Evolutionary conservation across 2,329 filamentous ascomycete species (phyloP).

Genomic region (Paraphaeosphaeria minitans): DNA sequence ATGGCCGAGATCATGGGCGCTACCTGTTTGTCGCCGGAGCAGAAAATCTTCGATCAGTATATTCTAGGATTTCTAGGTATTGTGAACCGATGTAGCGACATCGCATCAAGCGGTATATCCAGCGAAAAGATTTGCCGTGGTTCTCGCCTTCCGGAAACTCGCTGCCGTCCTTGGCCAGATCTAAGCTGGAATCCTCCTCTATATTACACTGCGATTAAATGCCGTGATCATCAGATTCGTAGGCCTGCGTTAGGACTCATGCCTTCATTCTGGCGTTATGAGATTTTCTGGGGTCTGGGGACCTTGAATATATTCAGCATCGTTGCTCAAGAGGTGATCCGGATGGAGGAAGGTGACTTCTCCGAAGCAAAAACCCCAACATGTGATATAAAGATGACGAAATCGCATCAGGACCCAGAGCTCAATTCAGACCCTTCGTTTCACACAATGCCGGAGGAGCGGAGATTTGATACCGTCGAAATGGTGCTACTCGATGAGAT

Average conservation of each 20-base stretch:
- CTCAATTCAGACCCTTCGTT: neutral
- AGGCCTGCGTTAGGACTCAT: slow-evolving; percentile 44
- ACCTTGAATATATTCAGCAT: slow-evolving; percentile 25
- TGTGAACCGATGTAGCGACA: slow-evolving; percentile 39
- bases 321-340: slow-evolving; percentile 15
- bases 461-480: slow-evolving; percentile 7
- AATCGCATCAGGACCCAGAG: neutral
- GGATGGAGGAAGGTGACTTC: slow-evolving; percentile 9
- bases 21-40: slow-evolving; percentile 12
- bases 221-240: slow-evolving; percentile 51
- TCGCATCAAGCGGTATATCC: slow-evolving; percentile 8
- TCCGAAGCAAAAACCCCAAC: neutral
- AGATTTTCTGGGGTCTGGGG: slow-evolving; percentile 42
- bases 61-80: slow-evolving; percentile 18
- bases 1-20: slow-evolving; percentile 27
- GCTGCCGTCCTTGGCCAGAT: slow-evolving; percentile 33
- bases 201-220: slow-evolving; percentile 56
- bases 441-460: neutral
- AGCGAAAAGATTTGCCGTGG: neutral
- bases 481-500: neutral
- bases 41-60: slow-evolving; percentile 30
- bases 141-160: neutral
- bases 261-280: slow-evolving; percentile 21
- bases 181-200: slow-evolving; percentile 54
- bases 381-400: neutral